These are phyloP conservation scores for Fusarium agapanthi DNA, from an alignment of 2,329 filamentous ascomycete genomes.

Conservation along the genomic window DNA sequence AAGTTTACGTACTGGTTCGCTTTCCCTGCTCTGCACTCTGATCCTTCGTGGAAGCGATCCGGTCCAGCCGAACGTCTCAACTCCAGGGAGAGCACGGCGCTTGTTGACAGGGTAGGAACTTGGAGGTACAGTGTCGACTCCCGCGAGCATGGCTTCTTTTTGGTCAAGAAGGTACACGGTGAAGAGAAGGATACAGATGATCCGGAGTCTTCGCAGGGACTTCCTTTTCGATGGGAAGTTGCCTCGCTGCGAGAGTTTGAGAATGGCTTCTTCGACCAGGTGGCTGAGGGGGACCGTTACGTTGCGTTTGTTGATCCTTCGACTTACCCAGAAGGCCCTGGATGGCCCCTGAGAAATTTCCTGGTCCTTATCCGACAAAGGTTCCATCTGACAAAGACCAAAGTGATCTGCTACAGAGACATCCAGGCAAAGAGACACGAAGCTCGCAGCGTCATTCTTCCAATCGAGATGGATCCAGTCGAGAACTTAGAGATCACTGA, in stretches of 20 bases:
- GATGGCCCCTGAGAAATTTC: slow-evolving; percentile 92
- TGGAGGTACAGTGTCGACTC: slow-evolving; percentile 86
- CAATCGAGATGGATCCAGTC: slow-evolving; percentile 64
- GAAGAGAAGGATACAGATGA: slow-evolving; percentile 56
- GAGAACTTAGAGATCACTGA: slow-evolving; percentile 55
- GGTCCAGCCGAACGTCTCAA: slow-evolving; percentile 65
- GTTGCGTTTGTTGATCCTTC: slow-evolving; percentile 93
- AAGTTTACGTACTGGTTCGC: slow-evolving; percentile 98
- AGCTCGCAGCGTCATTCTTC: slow-evolving; percentile 81
- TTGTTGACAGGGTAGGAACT: slow-evolving; percentile 85
- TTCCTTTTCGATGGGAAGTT: slow-evolving; percentile 80
- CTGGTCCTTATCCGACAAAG: slow-evolving; percentile 84
- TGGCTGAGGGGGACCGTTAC: slow-evolving; percentile 77
- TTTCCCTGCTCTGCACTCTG: slow-evolving; percentile 91
- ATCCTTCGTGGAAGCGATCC: slow-evolving; percentile 79
- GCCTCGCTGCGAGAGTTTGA: slow-evolving; percentile 82
- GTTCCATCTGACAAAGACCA: slow-evolving; percentile 78
- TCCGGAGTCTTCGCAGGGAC: slow-evolving; percentile 55
- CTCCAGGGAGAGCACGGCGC: slow-evolving; percentile 74
- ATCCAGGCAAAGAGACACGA: slow-evolving; percentile 80
- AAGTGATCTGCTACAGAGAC: slow-evolving; percentile 91
- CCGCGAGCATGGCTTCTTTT: slow-evolving; percentile 92
- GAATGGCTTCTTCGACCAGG: slow-evolving; percentile 82
- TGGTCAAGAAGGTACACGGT: slow-evolving; percentile 78
- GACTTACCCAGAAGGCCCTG: slow-evolving; percentile 85